Evolutionary conservation across 2,329 filamentous ascomycete genomes (phyloP).

Genomic region (Grosmannia clavigera): DNA sequence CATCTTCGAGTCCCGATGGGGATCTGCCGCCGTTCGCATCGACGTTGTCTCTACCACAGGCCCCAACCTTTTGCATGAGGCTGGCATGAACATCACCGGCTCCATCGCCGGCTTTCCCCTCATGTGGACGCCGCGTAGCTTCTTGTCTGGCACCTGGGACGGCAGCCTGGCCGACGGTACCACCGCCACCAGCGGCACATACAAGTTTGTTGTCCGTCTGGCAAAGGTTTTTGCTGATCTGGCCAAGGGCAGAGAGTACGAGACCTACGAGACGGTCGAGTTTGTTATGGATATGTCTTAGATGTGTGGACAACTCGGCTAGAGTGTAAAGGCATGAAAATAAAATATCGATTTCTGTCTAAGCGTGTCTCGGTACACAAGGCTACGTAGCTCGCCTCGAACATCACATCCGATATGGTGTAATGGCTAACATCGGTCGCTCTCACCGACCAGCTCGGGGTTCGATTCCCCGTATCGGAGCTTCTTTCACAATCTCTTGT

Average conservation of each 20-base stretch:
- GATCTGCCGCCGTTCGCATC: background rate
- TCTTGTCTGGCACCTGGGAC: background rate
- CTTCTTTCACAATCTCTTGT: background rate
- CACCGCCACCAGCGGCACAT: background rate
- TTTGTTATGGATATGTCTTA: constrained; percentile 4
- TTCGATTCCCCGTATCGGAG: constrained; percentile 2
- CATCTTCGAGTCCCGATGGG: background rate
- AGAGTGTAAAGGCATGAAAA: too few species aligned
- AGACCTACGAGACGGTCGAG: background rate
- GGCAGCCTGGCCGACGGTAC: background rate
- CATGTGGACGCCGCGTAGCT: background rate
- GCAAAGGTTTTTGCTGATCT: background rate
- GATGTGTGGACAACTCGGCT: background rate
- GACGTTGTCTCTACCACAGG: background rate
- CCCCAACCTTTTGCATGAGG: background rate
- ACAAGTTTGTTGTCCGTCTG: background rate
- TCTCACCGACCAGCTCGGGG: background rate
- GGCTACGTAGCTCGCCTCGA: too few species aligned
- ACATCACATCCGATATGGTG: background rate
- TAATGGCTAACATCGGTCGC: background rate
- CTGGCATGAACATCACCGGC: background rate
- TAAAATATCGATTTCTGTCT: too few species aligned
- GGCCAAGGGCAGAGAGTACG: background rate
- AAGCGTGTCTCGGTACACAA: too few species aligned
- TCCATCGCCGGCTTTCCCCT: background rate